Evolutionary conservation across 192 early-diverging fungal species (phyloP), one percentile per base, ranked within the genome.

Genomic region (Coemansia sp.): DNA sequence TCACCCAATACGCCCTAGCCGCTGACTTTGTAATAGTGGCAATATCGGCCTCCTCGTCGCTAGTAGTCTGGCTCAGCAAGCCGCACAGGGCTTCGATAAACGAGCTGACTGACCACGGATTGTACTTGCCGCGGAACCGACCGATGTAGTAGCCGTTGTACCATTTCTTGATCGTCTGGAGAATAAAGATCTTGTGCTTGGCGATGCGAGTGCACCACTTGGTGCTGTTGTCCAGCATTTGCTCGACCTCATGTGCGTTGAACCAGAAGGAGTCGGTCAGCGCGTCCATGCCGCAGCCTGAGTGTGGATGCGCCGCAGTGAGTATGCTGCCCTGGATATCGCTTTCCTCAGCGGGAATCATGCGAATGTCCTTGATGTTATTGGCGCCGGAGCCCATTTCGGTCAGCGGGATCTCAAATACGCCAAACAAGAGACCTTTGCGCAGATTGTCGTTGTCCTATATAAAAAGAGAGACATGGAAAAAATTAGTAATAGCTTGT

Each of bases 301-400:
- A 71, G 60, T 81, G 74, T 10, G 79, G 74, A 22, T 63, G 55
- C 2, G 63, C 36, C 0, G 78, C 73, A 0, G 73, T 66, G 1
- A 76, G 74, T 3, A 73, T 67, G 60, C 66, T 76, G 64, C 70
- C 51, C 16, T 75, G 67, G 27, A 76, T 76, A 49, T 76, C 74
- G 54, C 67, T 80, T 18, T 73, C 71, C 49, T 80, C 79, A 13
- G 55, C 64, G 10, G 74, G 74, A 13, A 77, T 55, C 74, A 74
- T 74, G n/a, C 75, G 68, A 6, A 82, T 74, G 44, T 82, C 79
- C 65, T 82, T 74, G 62, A 82, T 68, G 33, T 82, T 74, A 61
- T 81, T 81, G 41, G 79, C 79, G 0, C 79, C 79, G 0, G 74
- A 81, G 10, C 74, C 79, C 65, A 76, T 73, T 51, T 76, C 79